phyloP scores from a whole-genome alignment of 2,329 filamentous ascomycete species.

The Ascochyta fabae region DNA sequence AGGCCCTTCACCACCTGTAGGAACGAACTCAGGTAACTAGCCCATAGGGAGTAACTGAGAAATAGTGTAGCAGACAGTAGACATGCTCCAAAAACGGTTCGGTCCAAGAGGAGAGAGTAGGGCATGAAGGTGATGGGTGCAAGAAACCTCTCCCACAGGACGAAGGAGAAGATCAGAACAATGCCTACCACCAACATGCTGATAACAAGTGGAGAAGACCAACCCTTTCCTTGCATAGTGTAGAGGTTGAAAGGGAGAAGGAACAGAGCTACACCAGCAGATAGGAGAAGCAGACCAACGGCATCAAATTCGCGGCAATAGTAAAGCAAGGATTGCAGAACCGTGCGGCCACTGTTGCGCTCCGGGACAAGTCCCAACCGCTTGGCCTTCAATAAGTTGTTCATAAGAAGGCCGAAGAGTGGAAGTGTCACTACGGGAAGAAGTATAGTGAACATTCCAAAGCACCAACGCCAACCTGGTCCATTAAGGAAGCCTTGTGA shows the following conservation, averaged over 20 bases:
- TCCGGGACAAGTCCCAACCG: constrained; percentile 57
- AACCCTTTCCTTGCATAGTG: constrained; percentile 26
- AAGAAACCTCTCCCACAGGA: constrained; percentile 45
- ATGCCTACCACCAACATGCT: constrained; percentile 45
- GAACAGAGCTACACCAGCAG: constrained; percentile 66
- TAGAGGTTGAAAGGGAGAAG: constrained; percentile 69
- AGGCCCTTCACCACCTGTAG: constrained; percentile 46
- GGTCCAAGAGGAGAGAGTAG: constrained; percentile 40
- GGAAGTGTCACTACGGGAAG: constrained; percentile 66
- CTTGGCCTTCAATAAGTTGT: constrained; percentile 66
- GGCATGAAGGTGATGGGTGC: constrained; percentile 49
- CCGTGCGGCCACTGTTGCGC: constrained; percentile 53
- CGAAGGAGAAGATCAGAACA: constrained; percentile 43
- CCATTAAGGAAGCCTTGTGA: constrained; percentile 50
- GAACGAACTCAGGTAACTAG: constrained; percentile 47
- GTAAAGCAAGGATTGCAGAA: constrained; percentile 55
- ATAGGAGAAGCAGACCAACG: constrained; percentile 65
- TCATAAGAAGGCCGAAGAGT: constrained; percentile 60
- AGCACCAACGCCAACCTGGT: constrained; percentile 69
- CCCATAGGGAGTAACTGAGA: constrained; percentile 42
- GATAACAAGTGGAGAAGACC: constrained; percentile 42
- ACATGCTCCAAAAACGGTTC: constrained; percentile 59
- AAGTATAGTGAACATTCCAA: constrained; percentile 69
- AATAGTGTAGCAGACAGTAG: constrained; percentile 50
- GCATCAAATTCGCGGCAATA: constrained; percentile 69